Percentiles rank a stretch among this genome's conserved stretches.
Conservation (phyloP, 306 rosid species). For the Gleditsia sinensis region DNA sequence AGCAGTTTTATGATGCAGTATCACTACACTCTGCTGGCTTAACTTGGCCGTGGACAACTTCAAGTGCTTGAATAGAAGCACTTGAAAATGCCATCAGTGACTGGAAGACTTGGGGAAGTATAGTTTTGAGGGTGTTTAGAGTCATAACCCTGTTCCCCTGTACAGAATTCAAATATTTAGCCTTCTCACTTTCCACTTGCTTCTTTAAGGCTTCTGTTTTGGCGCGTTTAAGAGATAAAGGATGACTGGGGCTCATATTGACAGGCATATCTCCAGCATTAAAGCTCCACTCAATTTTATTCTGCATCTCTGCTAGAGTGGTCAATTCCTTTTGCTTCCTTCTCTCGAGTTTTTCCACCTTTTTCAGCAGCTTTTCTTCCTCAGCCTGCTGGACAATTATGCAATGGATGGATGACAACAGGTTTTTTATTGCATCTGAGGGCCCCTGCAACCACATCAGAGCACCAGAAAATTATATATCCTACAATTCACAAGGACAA, state of each 20-base stretch:
- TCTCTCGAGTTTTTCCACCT: slow-evolving; percentile 58
- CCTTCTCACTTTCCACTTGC: slow-evolving; percentile 61
- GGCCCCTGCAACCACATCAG: slow-evolving; percentile 54
- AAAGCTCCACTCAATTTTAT: slow-evolving; percentile 39
- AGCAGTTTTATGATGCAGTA: slow-evolving; percentile 18
- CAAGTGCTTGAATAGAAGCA: slow-evolving; percentile 61
- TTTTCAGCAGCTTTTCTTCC: slow-evolving; percentile 63
- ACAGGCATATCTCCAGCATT: slow-evolving; percentile 37
- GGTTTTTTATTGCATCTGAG: slow-evolving; percentile 70
- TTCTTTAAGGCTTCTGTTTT: slow-evolving; percentile 67
- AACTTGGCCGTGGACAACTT: slow-evolving; percentile 39
- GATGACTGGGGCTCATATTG: slow-evolving; percentile 62
- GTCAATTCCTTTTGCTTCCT: slow-evolving; percentile 55
- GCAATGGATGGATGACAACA: slow-evolving; percentile 51
- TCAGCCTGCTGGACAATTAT: slow-evolving; percentile 62
- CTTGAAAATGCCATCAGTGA: slow-evolving; percentile 60
- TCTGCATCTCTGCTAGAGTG: slow-evolving; percentile 55
- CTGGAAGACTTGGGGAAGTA: slow-evolving; percentile 74
- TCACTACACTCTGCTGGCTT: slow-evolving; percentile 45
- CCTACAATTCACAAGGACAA: neutral
- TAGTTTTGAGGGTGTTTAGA: slow-evolving; percentile 54
- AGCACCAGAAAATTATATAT: slow-evolving; percentile 17
- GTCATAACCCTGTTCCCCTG: slow-evolving; percentile 56
- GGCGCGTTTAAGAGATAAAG: slow-evolving; percentile 54
- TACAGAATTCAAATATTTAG: slow-evolving; percentile 54